These are phyloP conservation scores for Neurospora sp. DNA, from an alignment of 2,329 filamentous ascomycete genomes.

Conservation along the genomic window DNA sequence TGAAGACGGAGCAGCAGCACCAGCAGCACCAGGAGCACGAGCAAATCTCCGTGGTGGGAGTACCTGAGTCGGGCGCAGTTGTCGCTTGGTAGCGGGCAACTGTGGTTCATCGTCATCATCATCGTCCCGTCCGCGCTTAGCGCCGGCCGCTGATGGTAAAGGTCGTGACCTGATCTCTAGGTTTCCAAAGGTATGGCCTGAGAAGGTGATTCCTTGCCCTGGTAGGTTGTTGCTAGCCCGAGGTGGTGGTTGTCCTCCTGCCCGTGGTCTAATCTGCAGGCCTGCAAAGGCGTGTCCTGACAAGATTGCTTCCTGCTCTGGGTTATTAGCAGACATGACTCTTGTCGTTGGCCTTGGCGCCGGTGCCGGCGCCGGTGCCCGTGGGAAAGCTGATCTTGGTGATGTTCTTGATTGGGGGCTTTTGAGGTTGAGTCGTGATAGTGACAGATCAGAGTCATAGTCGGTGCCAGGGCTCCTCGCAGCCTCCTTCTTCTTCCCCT, in stretches of 20 bases:
- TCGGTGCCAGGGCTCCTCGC: neutral
- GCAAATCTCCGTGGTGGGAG: neutral
- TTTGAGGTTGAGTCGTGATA: neutral
- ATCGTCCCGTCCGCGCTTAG: neutral
- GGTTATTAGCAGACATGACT: neutral
- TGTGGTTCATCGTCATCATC: neutral
- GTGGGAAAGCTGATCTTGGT: neutral
- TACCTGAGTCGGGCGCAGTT: neutral
- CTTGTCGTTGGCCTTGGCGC: neutral
- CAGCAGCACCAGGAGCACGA: neutral
- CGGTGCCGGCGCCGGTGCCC: neutral
- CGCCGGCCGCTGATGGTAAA: neutral
- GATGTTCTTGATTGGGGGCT: neutral
- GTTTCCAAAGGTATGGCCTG: neutral
- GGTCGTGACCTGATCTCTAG: neutral
- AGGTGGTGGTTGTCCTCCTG: neutral
- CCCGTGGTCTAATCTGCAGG: neutral
- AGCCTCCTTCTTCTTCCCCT: neutral
- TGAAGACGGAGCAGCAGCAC: neutral
- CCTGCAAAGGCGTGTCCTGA: neutral
- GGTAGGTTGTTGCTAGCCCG: neutral
- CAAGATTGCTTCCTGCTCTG: neutral
- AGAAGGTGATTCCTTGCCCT: neutral
- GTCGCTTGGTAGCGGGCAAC: neutral
- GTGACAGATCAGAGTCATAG: neutral